Conservation (phyloP, 2,329 filamentous ascomycete genomes). For the Whalleya microplaca region DNA sequence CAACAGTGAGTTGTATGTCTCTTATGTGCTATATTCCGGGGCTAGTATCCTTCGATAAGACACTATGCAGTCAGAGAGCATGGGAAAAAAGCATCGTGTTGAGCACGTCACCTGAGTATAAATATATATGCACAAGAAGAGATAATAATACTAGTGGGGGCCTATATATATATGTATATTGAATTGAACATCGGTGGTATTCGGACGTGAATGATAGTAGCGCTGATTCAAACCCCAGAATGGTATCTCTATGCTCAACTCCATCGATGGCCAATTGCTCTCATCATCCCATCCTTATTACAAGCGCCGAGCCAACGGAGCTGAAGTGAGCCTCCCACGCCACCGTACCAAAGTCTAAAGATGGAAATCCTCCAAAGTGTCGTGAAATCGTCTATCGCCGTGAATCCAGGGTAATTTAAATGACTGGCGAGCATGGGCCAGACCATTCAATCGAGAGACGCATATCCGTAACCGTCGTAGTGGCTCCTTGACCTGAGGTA, state of each 20-base stretch:
- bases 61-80: neutral
- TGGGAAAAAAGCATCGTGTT: neutral
- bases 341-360: slow-evolving; percentile 9
- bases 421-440: neutral
- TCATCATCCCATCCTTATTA: slow-evolving; percentile 5
- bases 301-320: slow-evolving; percentile 14
- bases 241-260: slow-evolving; percentile 22
- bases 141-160: slow-evolving; percentile 1
- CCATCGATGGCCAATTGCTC: slow-evolving; percentile 1
- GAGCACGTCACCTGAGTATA: neutral
- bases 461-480: neutral
- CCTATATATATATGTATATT: slow-evolving; percentile 25
- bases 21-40: no score
- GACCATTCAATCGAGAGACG: neutral
- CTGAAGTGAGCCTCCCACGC: slow-evolving; percentile 19
- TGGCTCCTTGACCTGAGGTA: slow-evolving; percentile 1
- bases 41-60: no score
- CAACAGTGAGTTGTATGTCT: no score
- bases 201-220: slow-evolving; percentile 31
- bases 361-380: slow-evolving; percentile 15
- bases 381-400: slow-evolving; percentile 28
- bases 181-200: slow-evolving; percentile 23
- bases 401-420: slow-evolving; percentile 19
- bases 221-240: slow-evolving; percentile 21
- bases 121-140: neutral